Base-by-base conservation (phyloP, 148 eudicot genomes). In the Euryodendron excelsum region DNA sequence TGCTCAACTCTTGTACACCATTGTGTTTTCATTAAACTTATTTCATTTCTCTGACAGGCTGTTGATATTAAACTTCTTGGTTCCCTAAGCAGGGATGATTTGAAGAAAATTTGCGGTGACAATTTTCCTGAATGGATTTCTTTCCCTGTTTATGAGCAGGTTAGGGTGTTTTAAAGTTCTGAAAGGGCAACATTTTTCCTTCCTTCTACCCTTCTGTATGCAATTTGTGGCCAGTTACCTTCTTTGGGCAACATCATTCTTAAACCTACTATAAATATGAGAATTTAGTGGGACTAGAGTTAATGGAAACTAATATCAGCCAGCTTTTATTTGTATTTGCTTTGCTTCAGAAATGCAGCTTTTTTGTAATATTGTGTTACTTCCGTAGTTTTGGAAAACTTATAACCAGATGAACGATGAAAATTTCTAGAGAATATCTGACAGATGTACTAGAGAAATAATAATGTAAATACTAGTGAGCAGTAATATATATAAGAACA, bases 111-210 rank as follows among this genome's bases (percentile, higher is more conserved):
- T 20, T 96, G 99, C 56, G 98, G 99, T 17, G 98, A 96, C 20
- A 93, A 88, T 74, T 87, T 88, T 80, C 99, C 99, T 0, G 94
- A 91, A 81, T 93, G 99, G 98, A 91, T 96, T 80, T 93, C 97
- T 4, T 96, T 96, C 82, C 99, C 99, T 59, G 97, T 86, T 66
- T 96, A 45, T 87, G 99, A 96, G 61, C 99, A 96, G 99, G 99
- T 96, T 77, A 58, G 84, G 50, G 41, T 67, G 27, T 59, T 67
- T 33, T 70, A 33, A 17, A 39, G 23, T 30, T 65, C 59, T 78
- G 73, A 48, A 64, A 47, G 68, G 8, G 33, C 5, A 27, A 21
- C 48, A 5, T 55, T 65, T 18, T 34, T n/a, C 1, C 21, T 12
- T 18, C 3, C 64, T 52, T 20, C 4, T n/a, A 31, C 27, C 56